Conservation (phyloP, 495 filamentous ascomycete species). For the Jackrogersella multiformis region DNA sequence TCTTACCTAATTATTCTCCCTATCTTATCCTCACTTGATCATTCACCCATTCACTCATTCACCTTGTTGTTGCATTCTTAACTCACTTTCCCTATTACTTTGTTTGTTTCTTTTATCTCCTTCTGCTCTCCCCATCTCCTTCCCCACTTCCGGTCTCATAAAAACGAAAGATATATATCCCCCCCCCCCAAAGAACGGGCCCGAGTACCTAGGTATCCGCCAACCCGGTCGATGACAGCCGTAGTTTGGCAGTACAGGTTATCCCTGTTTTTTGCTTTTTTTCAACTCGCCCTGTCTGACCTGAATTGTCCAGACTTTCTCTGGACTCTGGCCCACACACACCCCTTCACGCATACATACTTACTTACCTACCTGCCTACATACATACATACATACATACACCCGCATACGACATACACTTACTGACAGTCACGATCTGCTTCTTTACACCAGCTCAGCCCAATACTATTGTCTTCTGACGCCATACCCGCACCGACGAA, state of each 20-base stretch:
- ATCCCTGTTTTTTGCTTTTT: constrained; percentile 41
- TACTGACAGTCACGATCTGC: constrained; percentile 37
- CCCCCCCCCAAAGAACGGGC: constrained; percentile 40
- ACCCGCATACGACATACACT: constrained; percentile 39
- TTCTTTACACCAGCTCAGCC: constrained; percentile 25
- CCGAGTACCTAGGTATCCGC: constrained; percentile 39
- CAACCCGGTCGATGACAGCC: constrained; percentile 39
- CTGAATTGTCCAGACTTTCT: constrained; percentile 30
- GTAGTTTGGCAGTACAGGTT: constrained; percentile 28
- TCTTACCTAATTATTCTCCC: constrained; percentile 2
- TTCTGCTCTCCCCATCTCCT: not conserved
- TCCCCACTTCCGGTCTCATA: constrained; percentile 19
- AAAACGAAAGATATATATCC: constrained; percentile 14
- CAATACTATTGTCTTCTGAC: constrained; percentile 44
- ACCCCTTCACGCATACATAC: not conserved
- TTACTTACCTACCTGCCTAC: not conserved
- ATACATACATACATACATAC: constrained; percentile 23
- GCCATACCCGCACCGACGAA: constrained; percentile 39
- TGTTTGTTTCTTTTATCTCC: not conserved
- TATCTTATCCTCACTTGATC: not conserved
- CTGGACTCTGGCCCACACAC: constrained; percentile 27
- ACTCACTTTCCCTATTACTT: not conserved
- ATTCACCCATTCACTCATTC: too few relatives aligned
- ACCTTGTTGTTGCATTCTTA: not conserved
- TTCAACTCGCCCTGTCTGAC: constrained; percentile 32